Evolutionary conservation across 345 rosid genomes (phyloP), one percentile per base, ranked within the genome.

Genomic region (Rhizophora mangle): DNA sequence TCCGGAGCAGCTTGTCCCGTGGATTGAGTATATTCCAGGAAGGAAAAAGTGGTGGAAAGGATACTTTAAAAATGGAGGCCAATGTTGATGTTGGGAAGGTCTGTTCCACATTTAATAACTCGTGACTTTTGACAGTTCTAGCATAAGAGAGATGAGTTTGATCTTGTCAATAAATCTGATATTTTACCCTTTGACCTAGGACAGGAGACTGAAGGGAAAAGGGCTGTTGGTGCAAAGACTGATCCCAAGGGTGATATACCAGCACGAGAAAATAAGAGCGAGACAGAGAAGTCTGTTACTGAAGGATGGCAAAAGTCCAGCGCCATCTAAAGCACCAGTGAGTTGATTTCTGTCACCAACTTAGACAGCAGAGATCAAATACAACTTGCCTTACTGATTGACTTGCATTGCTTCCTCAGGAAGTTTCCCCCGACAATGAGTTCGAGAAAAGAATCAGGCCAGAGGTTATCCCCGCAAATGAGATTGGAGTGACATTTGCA

Each of bases 381-480:
- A 30, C 34, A 37, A 20, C 18, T 51, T 62, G 34, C 68, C 65
- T 78, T 24, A 61, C 55, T 39, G 24, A 46, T 54, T 46, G 54
- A 70, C 15, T 67, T 68, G 32, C 27, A 27, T 70, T 70, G 62
- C 36, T 30, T 31, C 34, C 27, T 31, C 36, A 96, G 91, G 98
- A 92, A 81, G 85, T 87, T 79, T 79, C 79, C 67, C 98, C 99
- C 10, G 99, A 95, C 73, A 92, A 95, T 71, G 98, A 92, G 70
- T 95, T 88, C 55, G 98, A 95, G 86, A 95, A 95, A 82, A 86
- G 99, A 32, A 86, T 96, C 77, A 89, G 97, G 83, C 98, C 97
- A 52, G 99, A 96, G 80, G 99, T 95, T 73, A 90, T 95, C 77
- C 97, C 99, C 8, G 94, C 98, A 43, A 83, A 68, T 72, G 96